Evolutionary conservation across 2,329 filamentous ascomycete genomes (phyloP).

Genomic region (Monascus ruber): DNA sequence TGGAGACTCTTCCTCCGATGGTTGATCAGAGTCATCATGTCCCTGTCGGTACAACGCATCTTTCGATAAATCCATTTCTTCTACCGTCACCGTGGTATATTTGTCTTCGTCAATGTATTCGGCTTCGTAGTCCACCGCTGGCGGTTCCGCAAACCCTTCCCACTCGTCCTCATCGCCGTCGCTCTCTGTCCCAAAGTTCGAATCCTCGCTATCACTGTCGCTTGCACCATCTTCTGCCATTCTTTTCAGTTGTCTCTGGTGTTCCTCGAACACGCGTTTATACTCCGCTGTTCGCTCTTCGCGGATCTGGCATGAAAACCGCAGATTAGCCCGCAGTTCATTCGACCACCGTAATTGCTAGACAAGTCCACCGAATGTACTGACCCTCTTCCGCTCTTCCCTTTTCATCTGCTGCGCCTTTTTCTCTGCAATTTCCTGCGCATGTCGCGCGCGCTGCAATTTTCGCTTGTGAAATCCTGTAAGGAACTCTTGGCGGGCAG

Average conservation of each 20-base stretch:
- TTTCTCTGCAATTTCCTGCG: conserved; percentile 69
- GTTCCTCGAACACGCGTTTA: conserved; percentile 66
- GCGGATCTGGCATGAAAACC: conserved; percentile 49
- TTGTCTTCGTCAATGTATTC: conserved; percentile 95
- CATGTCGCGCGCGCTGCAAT: conserved; percentile 68
- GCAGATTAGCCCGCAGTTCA: too few relatives aligned
- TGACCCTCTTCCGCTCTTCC: conserved; percentile 62
- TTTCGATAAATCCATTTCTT: conserved; percentile 69
- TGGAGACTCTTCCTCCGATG: conserved; percentile 13
- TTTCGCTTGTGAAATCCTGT: conserved; percentile 98
- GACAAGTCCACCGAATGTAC: conserved; percentile 5
- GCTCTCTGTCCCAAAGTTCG: conserved; percentile 16
- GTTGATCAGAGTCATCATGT: conserved; percentile 14
- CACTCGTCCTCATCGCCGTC: conserved; percentile 45
- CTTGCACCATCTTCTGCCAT: conserved; percentile 36
- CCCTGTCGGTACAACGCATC: conserved; percentile 55
- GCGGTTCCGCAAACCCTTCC: conserved; percentile 48
- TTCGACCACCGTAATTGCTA: too few relatives aligned
- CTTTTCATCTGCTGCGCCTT: conserved; percentile 68
- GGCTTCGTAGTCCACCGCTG: conserved; percentile 65
- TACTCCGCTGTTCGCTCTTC: conserved; percentile 73
- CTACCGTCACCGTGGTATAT: conserved; percentile 89
- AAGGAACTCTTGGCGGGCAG: conserved; percentile 72
- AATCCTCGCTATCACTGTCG: conserved; percentile 9
- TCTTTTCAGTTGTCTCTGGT: conserved; percentile 58